Conservation (phyloP, 495 filamentous ascomycete genomes). For the Neurospora sp. region DNA sequence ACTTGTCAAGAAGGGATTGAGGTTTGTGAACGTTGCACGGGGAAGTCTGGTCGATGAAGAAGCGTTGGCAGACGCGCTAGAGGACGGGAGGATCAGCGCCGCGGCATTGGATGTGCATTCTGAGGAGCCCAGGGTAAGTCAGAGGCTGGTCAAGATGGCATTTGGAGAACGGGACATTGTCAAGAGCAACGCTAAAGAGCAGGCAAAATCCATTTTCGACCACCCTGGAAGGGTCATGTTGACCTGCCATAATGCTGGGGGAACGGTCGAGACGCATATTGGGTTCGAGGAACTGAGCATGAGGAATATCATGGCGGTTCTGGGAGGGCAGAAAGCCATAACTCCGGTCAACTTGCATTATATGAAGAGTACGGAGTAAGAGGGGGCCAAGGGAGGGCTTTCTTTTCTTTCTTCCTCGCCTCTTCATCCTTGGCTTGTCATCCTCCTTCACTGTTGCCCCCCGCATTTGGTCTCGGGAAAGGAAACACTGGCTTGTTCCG, state of each 20-base stretch:
- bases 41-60: slow-evolving; percentile 61
- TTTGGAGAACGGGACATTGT: not conserved
- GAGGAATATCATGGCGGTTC: slow-evolving; percentile 57
- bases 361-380: slow-evolving; percentile 16
- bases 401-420: not conserved
- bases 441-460: not conserved
- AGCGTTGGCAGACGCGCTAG: slow-evolving; percentile 53
- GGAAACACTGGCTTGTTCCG: not conserved
- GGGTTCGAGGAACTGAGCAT: slow-evolving; percentile 66
- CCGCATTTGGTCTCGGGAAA: not conserved
- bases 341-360: slow-evolving; percentile 57
- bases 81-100: slow-evolving; percentile 38
- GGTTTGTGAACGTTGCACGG: slow-evolving; percentile 66
- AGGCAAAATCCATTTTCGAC: slow-evolving; percentile 8
- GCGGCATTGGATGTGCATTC: slow-evolving; percentile 63
- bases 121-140: slow-evolving; percentile 43
- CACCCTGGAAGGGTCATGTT: slow-evolving; percentile 42
- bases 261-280: slow-evolving; percentile 57
- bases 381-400: not conserved
- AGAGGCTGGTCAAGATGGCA: slow-evolving; percentile 37
- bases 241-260: slow-evolving; percentile 62
- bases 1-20: slow-evolving; percentile 44
- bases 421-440: not conserved
- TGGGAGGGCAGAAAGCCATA: slow-evolving; percentile 42
- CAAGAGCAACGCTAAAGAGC: not conserved